phyloP scores from a whole-genome alignment of 805 yeast species.

The Ogataea sp. region DNA sequence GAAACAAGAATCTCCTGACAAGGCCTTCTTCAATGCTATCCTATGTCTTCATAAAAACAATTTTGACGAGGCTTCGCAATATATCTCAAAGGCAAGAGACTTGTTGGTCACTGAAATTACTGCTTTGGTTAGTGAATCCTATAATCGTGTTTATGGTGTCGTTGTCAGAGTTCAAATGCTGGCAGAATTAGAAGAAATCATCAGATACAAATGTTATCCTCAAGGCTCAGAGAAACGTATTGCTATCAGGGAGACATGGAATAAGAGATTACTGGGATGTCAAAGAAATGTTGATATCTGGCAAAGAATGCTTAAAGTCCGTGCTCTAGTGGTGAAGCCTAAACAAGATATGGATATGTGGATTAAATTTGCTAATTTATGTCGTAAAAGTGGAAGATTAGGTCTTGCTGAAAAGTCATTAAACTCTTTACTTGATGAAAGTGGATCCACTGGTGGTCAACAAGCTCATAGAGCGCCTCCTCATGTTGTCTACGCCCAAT shows the following conservation, averaged over 20 bases:
- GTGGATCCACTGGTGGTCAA: constrained; percentile 24
- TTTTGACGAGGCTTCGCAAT: constrained; percentile 71
- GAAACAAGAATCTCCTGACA: constrained; percentile 89
- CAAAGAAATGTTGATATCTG: constrained; percentile 98
- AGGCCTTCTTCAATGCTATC: constrained; percentile 91
- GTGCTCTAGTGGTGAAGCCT: constrained; percentile 90
- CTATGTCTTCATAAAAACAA: constrained; percentile 78
- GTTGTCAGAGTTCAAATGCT: constrained; percentile 96
- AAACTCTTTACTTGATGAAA: constrained; percentile 69
- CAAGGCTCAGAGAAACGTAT: constrained; percentile 74
- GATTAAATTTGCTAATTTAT: constrained; percentile 95
- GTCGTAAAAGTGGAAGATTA: constrained; percentile 88
- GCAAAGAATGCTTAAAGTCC: constrained; percentile 90
- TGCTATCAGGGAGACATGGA: constrained; percentile 88
- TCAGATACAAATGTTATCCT: constrained; percentile 77
- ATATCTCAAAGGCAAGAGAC: constrained; percentile 81
- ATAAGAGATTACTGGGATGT: constrained; percentile 82
- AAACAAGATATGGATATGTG: constrained; percentile 96
- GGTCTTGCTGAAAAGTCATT: constrained; percentile 90
- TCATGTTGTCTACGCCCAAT: constrained; percentile 92
- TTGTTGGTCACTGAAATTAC: constrained; percentile 87
- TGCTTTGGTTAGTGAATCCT: constrained; percentile 90
- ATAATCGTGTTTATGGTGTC: constrained; percentile 93
- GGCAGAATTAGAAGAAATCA: constrained; percentile 93
- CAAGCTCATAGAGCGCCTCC: constrained; percentile 79